These are phyloP conservation scores for Aspergillus coremiiformis DNA, from an alignment of 495 filamentous ascomycete genomes.

Conservation along the genomic window DNA sequence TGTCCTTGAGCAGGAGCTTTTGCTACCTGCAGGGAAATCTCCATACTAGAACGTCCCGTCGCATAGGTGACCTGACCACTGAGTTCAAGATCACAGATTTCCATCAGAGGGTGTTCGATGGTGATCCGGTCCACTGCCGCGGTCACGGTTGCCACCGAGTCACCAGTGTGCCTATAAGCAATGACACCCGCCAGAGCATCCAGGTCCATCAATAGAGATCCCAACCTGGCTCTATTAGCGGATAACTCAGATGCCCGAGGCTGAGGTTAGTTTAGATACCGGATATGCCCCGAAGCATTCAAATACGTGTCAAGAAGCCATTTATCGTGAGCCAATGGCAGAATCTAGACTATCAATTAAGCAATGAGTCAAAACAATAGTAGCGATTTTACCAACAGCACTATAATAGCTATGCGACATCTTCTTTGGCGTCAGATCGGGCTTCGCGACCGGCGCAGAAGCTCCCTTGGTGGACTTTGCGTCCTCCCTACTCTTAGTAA, in stretches of 20 bases:
- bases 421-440: constrained; percentile 50
- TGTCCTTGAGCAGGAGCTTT: constrained; percentile 53
- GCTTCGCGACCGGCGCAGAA: constrained; percentile 30
- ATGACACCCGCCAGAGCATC: constrained; percentile 76
- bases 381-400: constrained; percentile 38
- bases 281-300: constrained; percentile 58
- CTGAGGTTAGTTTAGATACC: constrained; percentile 25
- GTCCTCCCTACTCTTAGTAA: constrained; percentile 45
- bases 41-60: constrained; percentile 73
- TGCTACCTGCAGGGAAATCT: constrained; percentile 68
- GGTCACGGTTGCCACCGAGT: constrained; percentile 69
- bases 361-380: neutral
- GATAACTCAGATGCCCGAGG: neutral
- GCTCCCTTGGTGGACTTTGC: constrained; percentile 21
- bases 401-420: constrained; percentile 60
- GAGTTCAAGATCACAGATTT: constrained; percentile 75
- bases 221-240: constrained; percentile 40
- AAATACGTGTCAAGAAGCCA: constrained; percentile 65
- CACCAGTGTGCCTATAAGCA: constrained; percentile 77
- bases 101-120: constrained; percentile 62
- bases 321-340: constrained; percentile 61
- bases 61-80: constrained; percentile 77
- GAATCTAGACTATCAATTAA: constrained; percentile 37
- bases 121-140: constrained; percentile 76
- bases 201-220: constrained; percentile 72